Base-by-base conservation (phyloP, 129 eudicot genomes). In the Oenanthe sinensis region DNA sequence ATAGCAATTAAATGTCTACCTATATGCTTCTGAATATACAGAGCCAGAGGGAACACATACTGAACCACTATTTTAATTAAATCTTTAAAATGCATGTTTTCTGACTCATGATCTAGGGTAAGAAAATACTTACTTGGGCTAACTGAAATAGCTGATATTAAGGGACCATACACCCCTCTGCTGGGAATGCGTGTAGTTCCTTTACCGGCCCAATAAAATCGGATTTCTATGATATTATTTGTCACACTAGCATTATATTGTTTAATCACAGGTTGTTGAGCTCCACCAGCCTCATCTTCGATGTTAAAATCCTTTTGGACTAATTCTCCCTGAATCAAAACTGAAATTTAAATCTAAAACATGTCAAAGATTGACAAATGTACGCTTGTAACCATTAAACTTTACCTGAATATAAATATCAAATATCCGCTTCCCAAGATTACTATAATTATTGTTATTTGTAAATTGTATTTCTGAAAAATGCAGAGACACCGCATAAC, bases 91-190 rank as follows among this genome's bases (percentile, higher is more conserved):
- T 24, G 16, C 19, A 30, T 65, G 40, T 6, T 33, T 67, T 42
- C 47, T 42, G 33, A 72, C 3, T 12, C 47, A 72, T 44, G 28
- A 16, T 72, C 7, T 44, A 43, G 5, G 76, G 26, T 15, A 11
- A 42, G 17, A 44, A 81, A 81, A 70, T 76, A 79, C 93, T 89
- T 81, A 93, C 98, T 77, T n/a, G 98, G 90, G 52, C 88, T 74
- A 33, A 89, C 97, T 44, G 92, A 88, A 55, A 95, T 90, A 78
- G 97, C 98, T 26, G 98, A 95, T 77, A 95, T 77, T 48, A 95
- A 92, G 55, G 98, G 91, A 72, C 98, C 98, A 76, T 95, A 95
- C 71, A 83, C 86, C 81, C 98, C 98, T 85, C 96, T 87, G 60
- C 22, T 76, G 39, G 97, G 98, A 79, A 91, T 82, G 17, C 94